These are phyloP conservation scores for Cryptococcus sp. DNA, from an alignment of 1,284 basidiomycete genomes.

Conservation along the genomic window DNA sequence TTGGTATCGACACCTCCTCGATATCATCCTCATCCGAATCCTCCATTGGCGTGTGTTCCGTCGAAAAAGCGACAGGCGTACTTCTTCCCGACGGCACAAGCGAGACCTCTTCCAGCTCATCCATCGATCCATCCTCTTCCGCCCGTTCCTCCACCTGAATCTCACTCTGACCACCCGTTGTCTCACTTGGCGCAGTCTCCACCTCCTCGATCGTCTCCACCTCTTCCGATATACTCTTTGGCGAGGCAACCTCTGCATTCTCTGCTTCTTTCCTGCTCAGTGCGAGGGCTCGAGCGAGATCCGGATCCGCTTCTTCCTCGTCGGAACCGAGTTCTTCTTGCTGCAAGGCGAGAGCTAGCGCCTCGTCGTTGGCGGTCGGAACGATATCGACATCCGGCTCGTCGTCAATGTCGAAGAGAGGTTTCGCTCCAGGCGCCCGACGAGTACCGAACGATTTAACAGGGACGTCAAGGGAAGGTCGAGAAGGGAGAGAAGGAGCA, in stretches of 20 bases:
- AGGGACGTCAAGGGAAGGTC: conserved; percentile 26
- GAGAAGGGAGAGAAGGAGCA: conserved; percentile 48
- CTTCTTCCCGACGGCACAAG: conserved; percentile 15
- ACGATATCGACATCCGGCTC: conserved; percentile 45
- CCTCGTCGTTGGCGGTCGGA: conserved; percentile 42
- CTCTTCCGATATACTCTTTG: not conserved
- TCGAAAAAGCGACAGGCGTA: conserved; percentile 9
- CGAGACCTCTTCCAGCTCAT: conserved; percentile 33
- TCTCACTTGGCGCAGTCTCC: not conserved
- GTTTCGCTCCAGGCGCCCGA: conserved; percentile 34
- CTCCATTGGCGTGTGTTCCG: conserved; percentile 1
- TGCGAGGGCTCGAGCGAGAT: conserved; percentile 32
- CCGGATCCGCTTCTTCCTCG: conserved; percentile 36
- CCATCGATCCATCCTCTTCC: conserved; percentile 22
- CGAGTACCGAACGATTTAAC: conserved; percentile 33
- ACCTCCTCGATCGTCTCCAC: conserved; percentile 2
- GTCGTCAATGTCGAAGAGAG: conserved; percentile 57
- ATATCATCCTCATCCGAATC: conserved; percentile 12
- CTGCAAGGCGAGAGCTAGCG: conserved; percentile 41
- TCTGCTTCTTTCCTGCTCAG: conserved; percentile 25
- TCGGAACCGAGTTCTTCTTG: conserved; percentile 43
- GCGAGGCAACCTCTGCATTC: not conserved
- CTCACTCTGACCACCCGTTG: not conserved
- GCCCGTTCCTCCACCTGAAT: not conserved
- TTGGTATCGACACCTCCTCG: not conserved